These are phyloP conservation scores for Phytophthora quininea DNA, from an alignment of 352 stramenopile species.

Conservation along the genomic window DNA sequence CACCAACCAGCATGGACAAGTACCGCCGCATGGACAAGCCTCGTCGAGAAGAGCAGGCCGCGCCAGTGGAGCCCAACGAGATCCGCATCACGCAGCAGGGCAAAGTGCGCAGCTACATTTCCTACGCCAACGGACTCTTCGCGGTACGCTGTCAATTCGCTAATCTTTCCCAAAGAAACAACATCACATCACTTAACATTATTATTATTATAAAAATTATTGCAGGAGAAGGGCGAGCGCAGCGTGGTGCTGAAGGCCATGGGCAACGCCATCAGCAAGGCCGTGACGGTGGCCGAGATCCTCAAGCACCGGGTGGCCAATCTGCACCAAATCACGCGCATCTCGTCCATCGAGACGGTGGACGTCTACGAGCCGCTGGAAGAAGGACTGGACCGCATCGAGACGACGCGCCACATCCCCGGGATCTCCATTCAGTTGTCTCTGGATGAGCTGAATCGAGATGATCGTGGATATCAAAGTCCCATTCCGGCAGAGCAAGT, in stretches of 20 bases:
- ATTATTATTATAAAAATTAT: constrained; percentile 5
- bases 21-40: constrained; percentile 81
- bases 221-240: constrained; percentile 70
- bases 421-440: constrained; percentile 81
- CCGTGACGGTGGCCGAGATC: constrained; percentile 85
- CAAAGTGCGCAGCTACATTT: constrained; percentile 84
- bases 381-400: constrained; percentile 81
- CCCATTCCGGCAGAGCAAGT: constrained; percentile 70
- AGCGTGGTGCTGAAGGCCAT: constrained; percentile 79
- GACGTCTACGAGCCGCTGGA: constrained; percentile 88
- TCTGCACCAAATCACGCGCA: constrained; percentile 80
- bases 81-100: constrained; percentile 86
- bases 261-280: constrained; percentile 86
- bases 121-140: constrained; percentile 79
- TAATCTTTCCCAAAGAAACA: constrained; percentile 2
- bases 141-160: constrained; percentile 38
- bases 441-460: constrained; percentile 62
- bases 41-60: constrained; percentile 49
- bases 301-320: constrained; percentile 78
- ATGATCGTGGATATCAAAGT: constrained; percentile 73
- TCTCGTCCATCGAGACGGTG: constrained; percentile 80
- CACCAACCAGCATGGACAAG: constrained; percentile 69
- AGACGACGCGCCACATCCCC: constrained; percentile 73
- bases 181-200: neutral
- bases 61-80: constrained; percentile 64